A percentile compares a stretch with the other conserved stretches of the same genome.
Evolutionary conservation across 2,329 filamentous ascomycete genomes (phyloP).

Genomic region (Cladophialophora psammophila): DNA sequence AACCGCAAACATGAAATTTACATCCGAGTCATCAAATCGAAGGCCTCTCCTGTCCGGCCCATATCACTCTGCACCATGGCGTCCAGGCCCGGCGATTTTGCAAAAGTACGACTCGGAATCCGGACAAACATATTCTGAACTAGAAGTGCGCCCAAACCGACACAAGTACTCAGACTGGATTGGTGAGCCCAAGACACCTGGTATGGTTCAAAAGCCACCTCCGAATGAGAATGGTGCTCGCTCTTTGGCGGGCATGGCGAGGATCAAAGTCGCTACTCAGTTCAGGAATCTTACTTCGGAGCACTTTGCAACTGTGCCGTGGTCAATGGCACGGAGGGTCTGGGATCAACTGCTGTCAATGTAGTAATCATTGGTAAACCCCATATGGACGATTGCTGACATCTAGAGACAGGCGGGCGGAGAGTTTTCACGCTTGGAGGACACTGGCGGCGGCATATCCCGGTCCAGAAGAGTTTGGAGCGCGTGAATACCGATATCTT

Average conservation of each 20-base stretch:
- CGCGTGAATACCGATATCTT: slow-evolving; percentile 42
- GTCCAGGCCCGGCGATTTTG: slow-evolving; percentile 1
- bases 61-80: neutral
- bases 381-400: slow-evolving; percentile 14
- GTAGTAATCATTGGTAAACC: slow-evolving; percentile 40
- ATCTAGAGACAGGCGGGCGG: slow-evolving; percentile 26
- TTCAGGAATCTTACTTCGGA: slow-evolving; percentile 47
- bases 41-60: neutral
- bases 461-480: slow-evolving; percentile 43
- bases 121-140: slow-evolving; percentile 37
- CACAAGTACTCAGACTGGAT: slow-evolving; percentile 37
- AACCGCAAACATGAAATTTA: neutral
- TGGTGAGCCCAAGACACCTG: slow-evolving; percentile 31
- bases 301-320: slow-evolving; percentile 50
- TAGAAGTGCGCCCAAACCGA: slow-evolving; percentile 26
- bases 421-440: slow-evolving; percentile 54
- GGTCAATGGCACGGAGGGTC: slow-evolving; percentile 49
- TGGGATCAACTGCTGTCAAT: slow-evolving; percentile 49
- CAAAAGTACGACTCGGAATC: slow-evolving; percentile 35
- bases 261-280: slow-evolving; percentile 40
- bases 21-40: neutral
- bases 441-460: slow-evolving; percentile 51
- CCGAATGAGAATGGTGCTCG: slow-evolving; percentile 31
- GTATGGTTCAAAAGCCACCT: slow-evolving; percentile 22
- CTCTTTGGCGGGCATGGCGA: slow-evolving; percentile 35